Percentiles rank a stretch among this genome's conserved stretches.
phyloP scores from a whole-genome alignment of 495 filamentous ascomycete genomes.

The Penicillium ucsense region DNA sequence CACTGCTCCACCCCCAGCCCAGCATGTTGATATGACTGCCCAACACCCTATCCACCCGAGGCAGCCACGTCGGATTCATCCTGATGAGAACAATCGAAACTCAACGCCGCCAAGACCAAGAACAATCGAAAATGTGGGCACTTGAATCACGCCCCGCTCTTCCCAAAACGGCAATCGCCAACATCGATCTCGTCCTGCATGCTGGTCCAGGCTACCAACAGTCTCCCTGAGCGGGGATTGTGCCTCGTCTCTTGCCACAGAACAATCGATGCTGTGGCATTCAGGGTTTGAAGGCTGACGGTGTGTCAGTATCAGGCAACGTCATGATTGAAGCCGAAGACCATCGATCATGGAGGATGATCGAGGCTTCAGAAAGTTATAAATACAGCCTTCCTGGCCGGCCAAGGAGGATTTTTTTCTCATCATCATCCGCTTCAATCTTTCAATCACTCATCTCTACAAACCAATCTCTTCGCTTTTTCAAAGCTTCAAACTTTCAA shows the following conservation, averaged over 20 bases:
- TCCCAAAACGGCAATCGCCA: too few species aligned
- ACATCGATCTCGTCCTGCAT: too few species aligned
- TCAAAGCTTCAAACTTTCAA: conserved; percentile 8
- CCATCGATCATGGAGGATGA: background rate
- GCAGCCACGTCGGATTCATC: background rate
- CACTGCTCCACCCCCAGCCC: background rate
- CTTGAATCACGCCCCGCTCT: background rate
- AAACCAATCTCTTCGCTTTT: conserved; percentile 18
- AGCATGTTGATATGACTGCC: background rate
- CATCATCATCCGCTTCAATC: conserved; percentile 9
- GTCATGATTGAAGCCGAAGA: too few species aligned
- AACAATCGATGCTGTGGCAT: too few species aligned
- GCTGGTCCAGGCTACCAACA: too few species aligned
- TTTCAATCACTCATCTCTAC: conserved; percentile 7
- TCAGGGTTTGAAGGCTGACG: too few species aligned
- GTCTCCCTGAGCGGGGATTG: too few species aligned
- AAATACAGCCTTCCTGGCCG: background rate
- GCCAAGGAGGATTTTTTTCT: conserved; percentile 3
- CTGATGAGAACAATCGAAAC: too few species aligned
- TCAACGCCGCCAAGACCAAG: background rate
- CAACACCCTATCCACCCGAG: background rate
- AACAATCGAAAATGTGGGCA: background rate
- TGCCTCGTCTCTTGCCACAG: background rate
- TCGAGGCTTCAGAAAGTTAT: background rate
- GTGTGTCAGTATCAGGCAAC: too few species aligned